Base-by-base conservation (phyloP, 306 rosid genomes). In the Begonia peltatifolia region DNA sequence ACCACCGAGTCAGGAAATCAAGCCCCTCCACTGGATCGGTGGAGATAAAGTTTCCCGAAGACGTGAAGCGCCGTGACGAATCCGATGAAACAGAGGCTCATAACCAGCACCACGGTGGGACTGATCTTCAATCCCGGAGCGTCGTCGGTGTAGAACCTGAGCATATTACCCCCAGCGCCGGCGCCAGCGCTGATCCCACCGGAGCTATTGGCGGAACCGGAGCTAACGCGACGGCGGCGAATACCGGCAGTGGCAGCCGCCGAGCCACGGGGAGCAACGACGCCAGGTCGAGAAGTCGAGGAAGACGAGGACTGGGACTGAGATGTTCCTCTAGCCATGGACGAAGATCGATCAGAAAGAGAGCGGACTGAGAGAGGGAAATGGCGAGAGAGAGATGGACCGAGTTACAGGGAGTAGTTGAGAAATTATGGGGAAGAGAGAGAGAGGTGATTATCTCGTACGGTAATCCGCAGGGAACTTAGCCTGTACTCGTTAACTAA, bases 41-140 rank as follows among this genome's bases (percentile, higher is more conserved):
- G 60, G 55, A 71, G 83, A 11, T 77, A 77, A 53, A 77, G 73
- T 50, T 88, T 88, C 46, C 96, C 96, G 57, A 84, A 75, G 57
- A 88, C 94, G 70, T 88, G 96, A 56, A 88, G 94, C 17, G 80
- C 82, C 16, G 96, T 77, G 60, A 88, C 94, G 55, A 88, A 88
- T 44, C 82, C 94, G 70, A 88, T 88, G 93, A 88, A 88, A 76
- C 93, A 81, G 74, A 88, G 77, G 75, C 96, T 81, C 83, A 84
- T 68, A 9, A 87, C 84, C 4, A 87, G 79, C n/a, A 87, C 94
- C 48, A 81, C 84, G 36, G 85, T 84, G 41, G 96, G 94, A 6
- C 82, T 64, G 58, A 87, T 87, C 87, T 87, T 88, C 79, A 84
- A 46, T 11, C 94, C 96, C 0, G 96, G 94, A 2, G 94, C 94